A percentile compares a stretch with the other conserved stretches of the same genome.
Evolutionary conservation across 495 filamentous ascomycete genomes (phyloP).

Genomic region (Penicillium taxi): DNA sequence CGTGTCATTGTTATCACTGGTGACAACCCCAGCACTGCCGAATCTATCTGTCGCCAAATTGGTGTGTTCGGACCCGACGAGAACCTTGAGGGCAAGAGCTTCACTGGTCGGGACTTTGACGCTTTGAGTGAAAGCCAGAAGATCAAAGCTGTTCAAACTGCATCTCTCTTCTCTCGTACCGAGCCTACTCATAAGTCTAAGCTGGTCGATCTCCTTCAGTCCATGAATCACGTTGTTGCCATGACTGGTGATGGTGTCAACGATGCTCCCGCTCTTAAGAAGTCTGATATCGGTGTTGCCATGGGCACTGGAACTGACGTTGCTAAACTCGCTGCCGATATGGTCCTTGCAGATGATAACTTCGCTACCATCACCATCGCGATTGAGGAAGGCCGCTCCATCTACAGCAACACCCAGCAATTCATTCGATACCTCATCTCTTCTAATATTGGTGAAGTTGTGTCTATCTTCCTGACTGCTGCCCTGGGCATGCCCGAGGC

Average conservation of each 20-base stretch:
- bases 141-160: conserved; percentile 71
- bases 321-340: conserved; percentile 92
- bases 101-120: conserved; percentile 91
- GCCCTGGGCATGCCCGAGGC: conserved; percentile 97
- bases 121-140: conserved; percentile 70
- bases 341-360: conserved; percentile 98
- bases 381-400: conserved; percentile 93
- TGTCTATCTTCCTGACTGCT: conserved; percentile 98
- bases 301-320: conserved; percentile 99
- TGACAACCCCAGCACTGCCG: conserved; percentile 94
- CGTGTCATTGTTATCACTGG: conserved; percentile 97
- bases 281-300: conserved; percentile 96
- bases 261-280: conserved; percentile 96
- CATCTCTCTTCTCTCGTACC: conserved; percentile 92
- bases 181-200: conserved; percentile 94
- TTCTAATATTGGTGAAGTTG: conserved; percentile 98
- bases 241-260: conserved; percentile 99
- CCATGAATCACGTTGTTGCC: conserved; percentile 87
- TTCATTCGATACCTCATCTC: conserved; percentile 99
- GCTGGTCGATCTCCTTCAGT: conserved; percentile 93
- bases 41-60: conserved; percentile 95
- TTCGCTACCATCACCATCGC: conserved; percentile 96
- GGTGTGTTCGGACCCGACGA: conserved; percentile 82
- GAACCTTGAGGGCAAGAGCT: conserved; percentile 85
- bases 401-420: conserved; percentile 99